Evolutionary conservation across 139 green algal genomes (phyloP).

Genomic region (Eudorina sp.): DNA sequence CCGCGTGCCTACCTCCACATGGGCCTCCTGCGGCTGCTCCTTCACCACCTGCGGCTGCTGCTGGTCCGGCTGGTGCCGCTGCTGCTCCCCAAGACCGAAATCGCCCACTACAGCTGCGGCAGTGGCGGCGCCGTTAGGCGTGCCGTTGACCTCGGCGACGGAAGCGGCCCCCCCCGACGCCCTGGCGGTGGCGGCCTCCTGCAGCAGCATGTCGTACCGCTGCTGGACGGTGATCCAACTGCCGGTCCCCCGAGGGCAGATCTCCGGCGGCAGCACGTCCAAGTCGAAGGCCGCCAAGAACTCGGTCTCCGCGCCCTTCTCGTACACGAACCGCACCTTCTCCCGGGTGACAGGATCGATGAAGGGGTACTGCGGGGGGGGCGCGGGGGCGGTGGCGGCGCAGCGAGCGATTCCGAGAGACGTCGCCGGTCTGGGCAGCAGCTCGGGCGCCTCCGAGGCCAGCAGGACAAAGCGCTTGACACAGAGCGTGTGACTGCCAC

Average conservation of each 20-base stretch:
- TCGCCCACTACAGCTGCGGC: background rate
- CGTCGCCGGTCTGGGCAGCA: no score
- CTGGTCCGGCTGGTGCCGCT: background rate
- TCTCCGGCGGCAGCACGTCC: conserved; percentile 42
- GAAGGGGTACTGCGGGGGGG: conserved; percentile 56
- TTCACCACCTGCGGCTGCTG: background rate
- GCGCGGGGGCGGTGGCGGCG: no score
- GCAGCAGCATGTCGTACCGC: background rate
- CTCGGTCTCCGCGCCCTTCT: conserved; percentile 35
- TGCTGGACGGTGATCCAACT: conserved; percentile 23
- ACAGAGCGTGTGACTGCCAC: no score
- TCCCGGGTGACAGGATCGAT: conserved; percentile 66
- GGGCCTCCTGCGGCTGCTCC: background rate
- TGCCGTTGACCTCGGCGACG: no score
- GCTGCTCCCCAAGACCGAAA: no score
- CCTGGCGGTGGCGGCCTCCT: background rate
- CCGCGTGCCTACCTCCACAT: background rate
- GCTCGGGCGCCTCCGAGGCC: no score
- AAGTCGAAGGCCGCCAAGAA: conserved; percentile 1
- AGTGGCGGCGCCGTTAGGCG: no score
- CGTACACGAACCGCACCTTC: conserved; percentile 65
- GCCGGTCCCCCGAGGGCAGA: conserved; percentile 29
- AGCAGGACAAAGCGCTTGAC: no score
- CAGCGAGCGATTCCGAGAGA: no score
- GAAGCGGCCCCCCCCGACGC: no score